Percentiles rank a stretch among this genome's conserved stretches.
phyloP scores from a whole-genome alignment of 169 alveolate genomes.

The Neospora caninum region DNA sequence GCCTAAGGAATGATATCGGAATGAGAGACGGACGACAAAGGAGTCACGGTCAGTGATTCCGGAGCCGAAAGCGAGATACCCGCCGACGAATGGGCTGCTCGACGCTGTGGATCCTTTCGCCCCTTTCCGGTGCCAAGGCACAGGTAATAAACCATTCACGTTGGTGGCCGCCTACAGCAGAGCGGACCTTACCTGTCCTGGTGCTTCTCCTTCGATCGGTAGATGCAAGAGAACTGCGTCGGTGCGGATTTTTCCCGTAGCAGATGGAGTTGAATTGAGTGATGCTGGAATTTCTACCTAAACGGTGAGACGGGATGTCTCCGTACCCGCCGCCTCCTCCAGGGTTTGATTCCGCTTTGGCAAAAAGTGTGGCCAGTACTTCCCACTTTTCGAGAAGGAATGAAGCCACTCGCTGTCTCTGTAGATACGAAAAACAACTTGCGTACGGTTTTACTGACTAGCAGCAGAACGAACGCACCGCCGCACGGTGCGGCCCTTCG shows the following conservation, averaged over 20 bases:
- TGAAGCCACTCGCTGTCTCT: not conserved
- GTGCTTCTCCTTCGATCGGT: not conserved
- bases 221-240: not conserved
- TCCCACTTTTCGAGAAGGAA: conserved; percentile 23
- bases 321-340: not conserved
- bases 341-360: not conserved
- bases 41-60: too few species aligned
- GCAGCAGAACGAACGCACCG: not conserved
- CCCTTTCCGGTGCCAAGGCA: too few species aligned
- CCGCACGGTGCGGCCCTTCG: too few species aligned
- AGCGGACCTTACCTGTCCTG: not conserved
- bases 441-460: not conserved
- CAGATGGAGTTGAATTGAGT: not conserved
- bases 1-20: too few species aligned
- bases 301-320: not conserved
- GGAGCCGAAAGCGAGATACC: too few species aligned
- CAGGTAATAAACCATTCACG: too few species aligned
- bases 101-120: too few species aligned
- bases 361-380: not conserved
- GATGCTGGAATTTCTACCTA: not conserved
- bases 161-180: not conserved
- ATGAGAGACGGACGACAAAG: too few species aligned
- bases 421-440: not conserved
- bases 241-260: not conserved
- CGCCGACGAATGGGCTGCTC: too few species aligned